Base-by-base conservation (phyloP, 148 eudicot genomes). In the Rhododendron griersonianum region DNA sequence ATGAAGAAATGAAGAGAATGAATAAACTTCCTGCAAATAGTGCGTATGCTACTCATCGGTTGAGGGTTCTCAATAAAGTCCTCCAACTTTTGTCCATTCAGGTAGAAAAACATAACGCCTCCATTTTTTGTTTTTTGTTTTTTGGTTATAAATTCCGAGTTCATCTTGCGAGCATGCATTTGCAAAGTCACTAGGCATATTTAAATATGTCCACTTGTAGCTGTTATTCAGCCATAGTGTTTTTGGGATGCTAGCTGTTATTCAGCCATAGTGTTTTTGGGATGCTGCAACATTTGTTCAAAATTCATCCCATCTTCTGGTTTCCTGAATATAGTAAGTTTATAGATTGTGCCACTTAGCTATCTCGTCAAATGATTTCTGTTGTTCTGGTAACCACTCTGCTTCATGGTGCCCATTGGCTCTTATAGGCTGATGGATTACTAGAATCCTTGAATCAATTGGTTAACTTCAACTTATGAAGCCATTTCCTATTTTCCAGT, bases 51-150 rank as follows among this genome's bases (percentile, higher is more conserved):
- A 86, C 90, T 87, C 99, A 95, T 83, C 97, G 96, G 8, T 87
- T 91, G 83, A 92, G 95, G 81, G 96, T 95, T 86, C 94, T 96
- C 48, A 91, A 90, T 91, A 94, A 95, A 86, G 91, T 96, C 76
- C 79, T 93, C 86, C 93, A 95, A 75, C 99, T 96, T 82, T 82
- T 96, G 88, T 92, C 96, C 30, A 76, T 93, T 78, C 91, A 95
- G 99, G 99, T 96, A 80, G 37, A 61, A 19, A 63, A 59, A 44
- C 30, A 6, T 59, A 59, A 21, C 9, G n/a, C 65, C 65, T 48
- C 8, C 23, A 47, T 65, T 48, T 45, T 21, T 2, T n/a, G 16
- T 75, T 39, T 81, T 44, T 69, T 19, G 3, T 75, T 16, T 33
- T 15, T 15, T 5, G 11, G 67, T 1, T 21, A 74, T 57, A 8